Percentiles rank a stretch among this genome's conserved stretches.
Conservation (phyloP, 495 filamentous ascomycete species). For the Ramalina intermedia region DNA sequence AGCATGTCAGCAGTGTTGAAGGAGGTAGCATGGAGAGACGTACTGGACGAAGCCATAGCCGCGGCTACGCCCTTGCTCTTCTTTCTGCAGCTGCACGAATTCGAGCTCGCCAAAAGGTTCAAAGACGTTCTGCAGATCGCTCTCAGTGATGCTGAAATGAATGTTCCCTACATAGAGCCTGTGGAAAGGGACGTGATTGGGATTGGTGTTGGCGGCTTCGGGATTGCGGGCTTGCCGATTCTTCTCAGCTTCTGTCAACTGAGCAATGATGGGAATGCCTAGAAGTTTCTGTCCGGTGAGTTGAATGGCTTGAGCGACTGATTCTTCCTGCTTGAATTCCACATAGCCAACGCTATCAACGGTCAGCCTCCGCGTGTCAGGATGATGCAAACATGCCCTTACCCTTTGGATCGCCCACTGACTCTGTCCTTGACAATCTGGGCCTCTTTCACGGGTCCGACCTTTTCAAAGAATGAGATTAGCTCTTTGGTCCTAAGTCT, state of each 20-base stretch:
- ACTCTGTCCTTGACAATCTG: conserved; percentile 99
- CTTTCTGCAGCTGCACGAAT: conserved; percentile 93
- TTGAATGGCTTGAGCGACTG: conserved; percentile 83
- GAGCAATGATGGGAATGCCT: conserved; percentile 97
- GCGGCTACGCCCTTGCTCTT: conserved; percentile 77
- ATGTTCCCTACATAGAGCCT: conserved; percentile 98
- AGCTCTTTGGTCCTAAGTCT: conserved; percentile 86
- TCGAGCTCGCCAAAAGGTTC: conserved; percentile 97
- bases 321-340: conserved; percentile 95
- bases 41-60: conserved; percentile 99
- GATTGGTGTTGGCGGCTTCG: conserved; percentile 48
- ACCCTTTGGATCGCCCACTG: conserved; percentile 96
- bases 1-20: neutral
- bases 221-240: conserved; percentile 89
- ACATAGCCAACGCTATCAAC: conserved; percentile 84
- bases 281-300: conserved; percentile 97
- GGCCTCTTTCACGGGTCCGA: conserved; percentile 90
- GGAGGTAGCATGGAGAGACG: conserved; percentile 24
- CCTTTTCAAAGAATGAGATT: conserved; percentile 89
- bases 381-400: conserved; percentile 21
- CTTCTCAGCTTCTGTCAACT: conserved; percentile 97
- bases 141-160: conserved; percentile 98
- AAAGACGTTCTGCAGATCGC: conserved; percentile 90
- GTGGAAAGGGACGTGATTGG: conserved; percentile 83
- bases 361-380: conserved; percentile 20